Percentiles rank a stretch among this genome's conserved stretches.
phyloP scores from a whole-genome alignment of 805 yeast genomes.

The Cyberlindnera bimundalis region DNA sequence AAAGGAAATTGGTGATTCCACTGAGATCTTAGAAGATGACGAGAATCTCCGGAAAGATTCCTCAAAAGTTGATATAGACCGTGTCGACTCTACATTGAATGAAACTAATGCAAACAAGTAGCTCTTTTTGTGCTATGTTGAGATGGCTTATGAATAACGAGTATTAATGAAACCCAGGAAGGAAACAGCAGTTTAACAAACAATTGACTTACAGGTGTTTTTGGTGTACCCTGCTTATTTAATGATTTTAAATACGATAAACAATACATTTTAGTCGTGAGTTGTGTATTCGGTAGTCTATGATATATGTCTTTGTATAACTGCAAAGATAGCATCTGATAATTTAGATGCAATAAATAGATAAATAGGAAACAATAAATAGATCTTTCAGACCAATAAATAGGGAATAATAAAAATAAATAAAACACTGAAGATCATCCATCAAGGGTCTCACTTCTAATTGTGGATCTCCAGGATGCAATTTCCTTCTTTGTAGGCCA shows the following conservation, averaged over 20 bases:
- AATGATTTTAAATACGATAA: background rate
- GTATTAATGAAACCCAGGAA: slow-evolving; percentile 3
- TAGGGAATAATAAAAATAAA: slow-evolving; percentile 4
- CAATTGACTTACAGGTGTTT: slow-evolving; percentile 5
- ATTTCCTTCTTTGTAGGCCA: slow-evolving; percentile 35
- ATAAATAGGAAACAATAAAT: slow-evolving; percentile 1
- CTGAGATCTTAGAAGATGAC: too few species aligned
- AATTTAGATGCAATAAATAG: background rate
- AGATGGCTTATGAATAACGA: slow-evolving; percentile 2
- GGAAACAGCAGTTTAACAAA: slow-evolving; percentile 5
- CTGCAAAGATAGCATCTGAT: background rate
- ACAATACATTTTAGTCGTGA: background rate
- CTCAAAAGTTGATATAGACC: background rate
- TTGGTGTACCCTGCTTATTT: background rate
- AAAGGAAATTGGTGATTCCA: background rate
- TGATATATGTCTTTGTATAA: too few species aligned
- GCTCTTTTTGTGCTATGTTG: too few species aligned
- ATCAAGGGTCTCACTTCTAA: background rate
- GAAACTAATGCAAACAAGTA: too few species aligned
- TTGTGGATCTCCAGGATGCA: slow-evolving; percentile 15
- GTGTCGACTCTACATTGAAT: too few species aligned
- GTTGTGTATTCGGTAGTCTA: background rate
- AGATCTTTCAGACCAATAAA: background rate
- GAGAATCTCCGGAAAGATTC: background rate
- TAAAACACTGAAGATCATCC: background rate